Evolutionary conservation across 2,329 filamentous ascomycete species (phyloP), one percentile per base, ranked within the genome.

Genomic region (Fusarium sp.): DNA sequence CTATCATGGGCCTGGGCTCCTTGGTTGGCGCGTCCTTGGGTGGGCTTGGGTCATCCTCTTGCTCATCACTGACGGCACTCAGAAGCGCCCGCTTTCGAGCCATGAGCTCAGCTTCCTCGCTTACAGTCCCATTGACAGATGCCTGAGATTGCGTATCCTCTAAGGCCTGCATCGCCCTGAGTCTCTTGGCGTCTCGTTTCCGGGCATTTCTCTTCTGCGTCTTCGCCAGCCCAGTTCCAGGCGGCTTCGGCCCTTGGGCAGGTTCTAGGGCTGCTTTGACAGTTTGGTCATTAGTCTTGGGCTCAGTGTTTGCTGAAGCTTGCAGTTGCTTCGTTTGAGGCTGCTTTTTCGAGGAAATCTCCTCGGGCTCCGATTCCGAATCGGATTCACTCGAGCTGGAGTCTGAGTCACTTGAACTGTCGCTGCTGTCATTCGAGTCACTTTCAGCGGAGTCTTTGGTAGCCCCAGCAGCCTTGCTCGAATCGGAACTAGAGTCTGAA

Each of bases 121-220:
- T 61, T 33, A 52, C 53, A 7, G 31, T 42, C 17, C 68, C 63
- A 12, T 65, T 63, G 31, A 38, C 45, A 57, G 63, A 62, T 14
- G 72, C 50, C 58, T 73, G 41, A 31, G 78, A 75, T 25, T 77
- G 75, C 5, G 53, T 46, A 7, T 63, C 58, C 7, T 68, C 62
- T 10, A 68, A 33, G 5, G 57, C 53, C 18, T 52, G 62, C 22
- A 73, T 60, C 18, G 59, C 53, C 36, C 45, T 72, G 18, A 73
- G 15, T 5, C 68, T 70, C 61, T 83, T 83, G 6, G 80, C 79
- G 6, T 80, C 78, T 38, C 84, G 84, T 46, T 87, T 83, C 33
- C 88, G 82, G 13, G 83, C 83, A 68, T 90, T 90, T 10, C 88
- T 83, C 66, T 83, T 86, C 71, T 85, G 84, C 1, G 88, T 89